Evolutionary conservation across 805 yeast species (phyloP).

Genomic region (Candida maesae): DNA sequence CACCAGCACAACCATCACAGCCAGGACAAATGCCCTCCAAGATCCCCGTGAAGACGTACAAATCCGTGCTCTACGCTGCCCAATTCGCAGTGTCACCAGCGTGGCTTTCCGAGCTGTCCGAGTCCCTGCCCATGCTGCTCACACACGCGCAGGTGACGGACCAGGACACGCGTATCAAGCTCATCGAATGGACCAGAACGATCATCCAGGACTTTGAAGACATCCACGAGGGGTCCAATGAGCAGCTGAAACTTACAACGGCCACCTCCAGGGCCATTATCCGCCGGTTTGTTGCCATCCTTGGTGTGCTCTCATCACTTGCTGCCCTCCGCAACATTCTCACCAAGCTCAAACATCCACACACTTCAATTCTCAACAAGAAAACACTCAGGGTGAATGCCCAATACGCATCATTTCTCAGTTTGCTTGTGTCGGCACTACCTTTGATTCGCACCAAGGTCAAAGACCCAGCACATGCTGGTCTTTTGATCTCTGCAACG

Average conservation of each 20-base stretch:
- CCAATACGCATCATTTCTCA: slow-evolving; percentile 4
- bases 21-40: background rate
- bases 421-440: slow-evolving; percentile 1
- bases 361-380: background rate
- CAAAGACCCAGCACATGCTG: background rate
- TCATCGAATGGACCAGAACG: slow-evolving; percentile 6
- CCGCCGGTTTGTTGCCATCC: slow-evolving; percentile 8
- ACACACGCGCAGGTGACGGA: slow-evolving; percentile 7
- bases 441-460: slow-evolving; percentile 10
- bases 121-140: slow-evolving; percentile 13
- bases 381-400: background rate
- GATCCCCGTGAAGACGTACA: slow-evolving; percentile 6
- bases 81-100: slow-evolving; percentile 14
- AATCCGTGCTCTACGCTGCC: slow-evolving; percentile 8
- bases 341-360: background rate
- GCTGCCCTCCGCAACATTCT: slow-evolving; percentile 7
- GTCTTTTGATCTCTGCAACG: slow-evolving; percentile 1
- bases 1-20: too few species aligned
- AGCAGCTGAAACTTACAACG: background rate
- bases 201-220: slow-evolving; percentile 10
- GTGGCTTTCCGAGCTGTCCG: slow-evolving; percentile 3
- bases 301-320: slow-evolving; percentile 9
- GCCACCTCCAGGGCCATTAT: slow-evolving; percentile 10
- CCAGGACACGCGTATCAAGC: slow-evolving; percentile 6
- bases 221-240: background rate